Conservation (phyloP, 768 basidiomycete genomes). For the Suillus fuscotomentosus region DNA sequence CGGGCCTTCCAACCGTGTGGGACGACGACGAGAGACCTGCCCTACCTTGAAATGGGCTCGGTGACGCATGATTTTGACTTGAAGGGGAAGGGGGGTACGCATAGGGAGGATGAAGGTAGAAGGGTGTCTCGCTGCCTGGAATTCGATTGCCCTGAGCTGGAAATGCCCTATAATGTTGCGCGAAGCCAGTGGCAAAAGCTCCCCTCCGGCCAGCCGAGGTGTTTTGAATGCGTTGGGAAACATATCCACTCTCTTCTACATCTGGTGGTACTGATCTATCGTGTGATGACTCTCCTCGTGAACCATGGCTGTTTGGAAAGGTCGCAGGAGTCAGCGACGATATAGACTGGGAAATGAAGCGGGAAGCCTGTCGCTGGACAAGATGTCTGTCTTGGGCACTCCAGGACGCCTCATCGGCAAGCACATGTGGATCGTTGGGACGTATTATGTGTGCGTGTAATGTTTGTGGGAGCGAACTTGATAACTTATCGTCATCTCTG, state of each 20-base stretch:
- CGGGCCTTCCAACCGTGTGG: conserved; percentile 13
- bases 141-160: conserved; percentile 24
- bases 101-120: conserved; percentile 21
- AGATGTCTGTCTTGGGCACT: conserved; percentile 6
- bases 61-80: conserved; percentile 11
- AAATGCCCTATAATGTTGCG: conserved; percentile 12
- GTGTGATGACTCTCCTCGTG: conserved; percentile 4
- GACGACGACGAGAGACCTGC: conserved; percentile 43
- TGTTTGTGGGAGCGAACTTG: conserved; percentile 11
- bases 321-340: conserved; percentile 10
- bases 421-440: neutral
- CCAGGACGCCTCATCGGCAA: conserved; percentile 10
- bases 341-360: neutral
- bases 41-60: conserved; percentile 30
- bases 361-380: conserved; percentile 6
- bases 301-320: conserved; percentile 4
- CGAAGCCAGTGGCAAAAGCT: neutral
- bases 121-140: conserved; percentile 33
- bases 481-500: conserved; percentile 5
- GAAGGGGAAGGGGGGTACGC: conserved; percentile 26
- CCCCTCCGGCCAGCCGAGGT: neutral
- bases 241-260: conserved; percentile 4
- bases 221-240: conserved; percentile 1
- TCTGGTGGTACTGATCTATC: conserved; percentile 2
- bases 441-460: conserved; percentile 10